Base-by-base conservation (phyloP, 768 basidiomycete species). In the Ramaria sp. region DNA sequence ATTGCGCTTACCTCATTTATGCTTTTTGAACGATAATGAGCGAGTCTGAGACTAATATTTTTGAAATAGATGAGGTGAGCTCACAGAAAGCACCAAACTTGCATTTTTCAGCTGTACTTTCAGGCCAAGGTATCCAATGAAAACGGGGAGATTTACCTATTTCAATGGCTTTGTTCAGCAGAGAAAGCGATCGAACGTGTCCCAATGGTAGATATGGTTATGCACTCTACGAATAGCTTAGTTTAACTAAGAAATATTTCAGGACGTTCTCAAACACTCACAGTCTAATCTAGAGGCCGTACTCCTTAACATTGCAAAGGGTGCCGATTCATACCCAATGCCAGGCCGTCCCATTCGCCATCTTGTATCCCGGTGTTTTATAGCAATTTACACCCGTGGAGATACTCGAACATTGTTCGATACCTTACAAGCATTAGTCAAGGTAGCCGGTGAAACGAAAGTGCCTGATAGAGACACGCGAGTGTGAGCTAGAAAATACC, bases 371-470 rank as follows among this genome's bases (percentile, higher is more conserved):
- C 73, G 88, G 73, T 92, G 90, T 62, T 69, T 97, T 44, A 67
- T 88, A 41, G 65, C 72, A 20, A 59, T 95, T 15, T 93, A 93
- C 68, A 77, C 74, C 32, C 78, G 82, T 16, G 88, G 87, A 61
- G 94, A 97, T 65, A 84, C 85, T 0, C 78, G 82, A 66, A 80
- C 83, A 1, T 67, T 97, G 53, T 97, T 93, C 61, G 95, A 99
- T 63, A 86, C 87, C 5, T 66, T 95, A 27, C 85, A 91, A 62
- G 65, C 77, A 1, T 77, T 96, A 56, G 68, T 95, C 51, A 88
- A 81, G 69, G 75, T 84, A 20, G 83, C 82, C 0, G 72, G 76
- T 12, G 94, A 96, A 61, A 65, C 76, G 56, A 93, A 90, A 64
- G 67, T 77, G 9, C 58, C 64, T 9, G 83, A 85, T 48, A 82